Evolutionary conservation across 208 protist species (phyloP).

Genomic region (Acanthamoeba healyi): DNA sequence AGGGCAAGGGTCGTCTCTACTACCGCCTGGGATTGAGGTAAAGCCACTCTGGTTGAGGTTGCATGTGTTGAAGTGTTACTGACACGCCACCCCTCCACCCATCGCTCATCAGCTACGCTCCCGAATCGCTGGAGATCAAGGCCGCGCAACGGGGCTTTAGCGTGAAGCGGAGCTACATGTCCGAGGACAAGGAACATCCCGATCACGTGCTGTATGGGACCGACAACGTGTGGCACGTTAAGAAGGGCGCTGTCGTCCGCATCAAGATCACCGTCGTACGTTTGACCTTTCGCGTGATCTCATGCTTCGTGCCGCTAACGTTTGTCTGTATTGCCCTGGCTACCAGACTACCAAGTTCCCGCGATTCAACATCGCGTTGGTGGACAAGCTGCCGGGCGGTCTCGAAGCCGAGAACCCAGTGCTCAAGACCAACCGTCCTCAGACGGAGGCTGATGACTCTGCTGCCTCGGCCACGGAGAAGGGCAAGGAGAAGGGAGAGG

Average conservation of each 20-base stretch:
- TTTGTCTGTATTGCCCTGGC: not conserved
- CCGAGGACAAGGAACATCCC: conserved; percentile 62
- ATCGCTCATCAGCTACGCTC: not conserved
- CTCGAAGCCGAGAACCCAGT: conserved; percentile 67
- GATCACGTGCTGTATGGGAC: not conserved
- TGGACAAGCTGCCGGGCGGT: conserved; percentile 70
- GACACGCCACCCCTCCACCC: not conserved
- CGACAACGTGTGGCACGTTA: conserved; percentile 50
- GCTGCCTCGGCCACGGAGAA: not conserved
- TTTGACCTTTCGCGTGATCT: too few relatives aligned
- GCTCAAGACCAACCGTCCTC: conserved; percentile 45
- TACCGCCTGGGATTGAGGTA: conserved; percentile 71
- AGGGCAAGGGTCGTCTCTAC: conserved; percentile 73
- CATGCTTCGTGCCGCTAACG: too few relatives aligned
- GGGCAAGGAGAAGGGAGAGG: conserved; percentile 12
- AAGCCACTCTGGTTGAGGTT: too few relatives aligned
- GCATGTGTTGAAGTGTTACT: too few relatives aligned
- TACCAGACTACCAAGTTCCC: conserved; percentile 48
- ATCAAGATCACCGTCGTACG: conserved; percentile 40
- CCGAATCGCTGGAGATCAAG: conserved; percentile 27
- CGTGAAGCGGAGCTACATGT: conserved; percentile 1
- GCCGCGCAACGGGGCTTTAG: conserved; percentile 57
- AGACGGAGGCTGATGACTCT: not conserved
- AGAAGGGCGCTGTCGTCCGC: conserved; percentile 40
- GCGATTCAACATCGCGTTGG: conserved; percentile 66